Percentiles rank a stretch among this genome's conserved stretches.
These are phyloP conservation scores for Avicennia marina DNA, from an alignment of 257 asterid species.

Conservation along the genomic window DNA sequence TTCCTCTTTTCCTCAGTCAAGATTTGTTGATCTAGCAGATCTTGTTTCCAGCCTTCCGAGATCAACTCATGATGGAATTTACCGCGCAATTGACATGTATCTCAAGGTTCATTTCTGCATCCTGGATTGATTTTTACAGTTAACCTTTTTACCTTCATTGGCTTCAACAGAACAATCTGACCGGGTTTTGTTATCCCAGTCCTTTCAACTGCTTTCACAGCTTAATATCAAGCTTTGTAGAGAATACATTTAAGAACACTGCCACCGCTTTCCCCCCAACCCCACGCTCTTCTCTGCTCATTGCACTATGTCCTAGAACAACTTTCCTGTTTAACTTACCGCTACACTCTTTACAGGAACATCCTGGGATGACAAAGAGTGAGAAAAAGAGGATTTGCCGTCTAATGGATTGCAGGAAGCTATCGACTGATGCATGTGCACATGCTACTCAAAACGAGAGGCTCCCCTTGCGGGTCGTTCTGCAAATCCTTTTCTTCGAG, in stretches of 20 bases:
- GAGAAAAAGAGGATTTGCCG: conserved; percentile 71
- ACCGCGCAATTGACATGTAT: conserved; percentile 78
- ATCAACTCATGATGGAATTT: conserved; percentile 65
- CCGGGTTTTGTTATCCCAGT: no score
- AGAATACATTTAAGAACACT: neutral
- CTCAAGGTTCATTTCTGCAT: conserved; percentile 49
- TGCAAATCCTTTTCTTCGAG: conserved; percentile 84
- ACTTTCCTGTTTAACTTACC: no score
- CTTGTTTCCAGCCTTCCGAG: conserved; percentile 63
- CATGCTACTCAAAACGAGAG: no score
- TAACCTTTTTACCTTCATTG: neutral
- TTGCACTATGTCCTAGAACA: no score
- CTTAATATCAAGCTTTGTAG: no score
- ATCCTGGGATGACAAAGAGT: conserved; percentile 57
- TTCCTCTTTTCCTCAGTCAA: conserved; percentile 39
- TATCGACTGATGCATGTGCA: conserved; percentile 66
- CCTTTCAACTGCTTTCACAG: no score
- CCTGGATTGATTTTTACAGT: neutral
- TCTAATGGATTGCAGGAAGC: conserved; percentile 72
- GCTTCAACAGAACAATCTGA: no score
- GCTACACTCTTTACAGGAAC: conserved; percentile 73
- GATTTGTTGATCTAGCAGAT: conserved; percentile 54
- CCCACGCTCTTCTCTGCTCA: no score
- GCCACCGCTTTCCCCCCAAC: no score
- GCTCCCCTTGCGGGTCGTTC: conserved; percentile 66